Base-by-base conservation (phyloP, 2,329 filamentous ascomycete species). In the Corynespora cassiicola region DNA sequence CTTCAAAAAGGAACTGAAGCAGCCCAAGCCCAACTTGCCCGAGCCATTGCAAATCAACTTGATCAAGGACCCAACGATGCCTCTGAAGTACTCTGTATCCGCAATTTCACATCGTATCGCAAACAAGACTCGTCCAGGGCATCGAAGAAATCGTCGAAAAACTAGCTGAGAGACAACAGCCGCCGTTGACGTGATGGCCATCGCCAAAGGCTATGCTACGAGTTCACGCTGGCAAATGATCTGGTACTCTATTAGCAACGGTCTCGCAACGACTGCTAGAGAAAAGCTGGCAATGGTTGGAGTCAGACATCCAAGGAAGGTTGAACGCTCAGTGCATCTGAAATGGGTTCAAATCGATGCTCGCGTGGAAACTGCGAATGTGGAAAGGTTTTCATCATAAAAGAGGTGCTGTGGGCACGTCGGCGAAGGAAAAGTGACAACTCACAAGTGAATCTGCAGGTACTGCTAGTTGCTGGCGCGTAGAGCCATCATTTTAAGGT, bases 231-330 rank as follows among this genome's bases (percentile, higher is more conserved):
- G 14, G 9, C 9, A 29, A 36, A 26, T 9, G 7, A 36, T 27
- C 11, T 16, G 9, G 22, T 36, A 10, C 26, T 14, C 24, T n/a
- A 26, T 23, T 12, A 7, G n/a, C 5, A 11, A n/a, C 25, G 25
- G 16, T 17, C 10, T 3, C 5, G 23, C 20, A 12, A 36, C 11
- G 10, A 14, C 21, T 30, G 2, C 2, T 23, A 15, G 14, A 15
- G 2, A 20, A 27, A 34, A 35, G 14, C 30, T 15, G 7, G 23
- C 26, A 17, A 15, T 9, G n/a, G 8, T n/a, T 26, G 16, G 11
- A 46, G 18, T 54, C 53, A 57, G 51, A 57, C 53, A 57, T 57
- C 53, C 51, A 57, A 57, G 51, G 53, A 57, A 57, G 53, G 41
- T 44, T 50, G 22, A 15, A 31, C 51, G 46, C 48, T 54, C 53